phyloP scores from a whole-genome alignment of 495 filamentous ascomycete genomes.

The Penicillium ochrochloron region DNA sequence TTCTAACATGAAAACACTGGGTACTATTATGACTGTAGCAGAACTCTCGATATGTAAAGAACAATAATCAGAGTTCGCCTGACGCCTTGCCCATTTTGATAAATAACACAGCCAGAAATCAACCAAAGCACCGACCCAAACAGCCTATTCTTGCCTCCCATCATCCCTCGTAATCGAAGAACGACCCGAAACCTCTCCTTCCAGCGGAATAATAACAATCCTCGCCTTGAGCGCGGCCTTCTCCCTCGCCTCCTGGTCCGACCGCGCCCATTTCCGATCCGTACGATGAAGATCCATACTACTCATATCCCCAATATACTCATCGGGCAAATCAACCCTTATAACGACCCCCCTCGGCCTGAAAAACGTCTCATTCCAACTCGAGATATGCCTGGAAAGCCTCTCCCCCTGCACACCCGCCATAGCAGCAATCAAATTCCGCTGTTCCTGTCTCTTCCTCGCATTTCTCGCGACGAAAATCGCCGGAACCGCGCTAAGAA shows the following conservation, averaged over 20 bases:
- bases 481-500: conserved; percentile 40
- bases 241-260: conserved; percentile 15
- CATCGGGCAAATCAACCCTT: conserved; percentile 42
- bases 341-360: conserved; percentile 39
- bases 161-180: conserved; percentile 2
- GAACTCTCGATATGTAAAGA: neutral
- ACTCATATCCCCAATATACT: conserved; percentile 32
- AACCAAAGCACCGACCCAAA: neutral
- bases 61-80: neutral
- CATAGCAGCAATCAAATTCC: conserved; percentile 35
- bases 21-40: neutral
- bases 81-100: neutral
- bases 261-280: neutral
- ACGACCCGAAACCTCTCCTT: conserved; percentile 3
- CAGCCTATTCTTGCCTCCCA: neutral
- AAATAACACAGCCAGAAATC: neutral
- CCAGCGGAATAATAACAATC: conserved; percentile 43
- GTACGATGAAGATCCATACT: conserved; percentile 30
- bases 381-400: conserved; percentile 32
- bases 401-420: conserved; percentile 12
- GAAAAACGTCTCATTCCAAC: conserved; percentile 45
- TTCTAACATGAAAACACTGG: neutral
- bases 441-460: conserved; percentile 31
- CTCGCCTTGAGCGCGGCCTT: conserved; percentile 34
- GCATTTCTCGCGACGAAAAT: conserved; percentile 27